Base-by-base conservation (phyloP, 176 grass and related monocot genomes). In the Musa schizocarpa region DNA sequence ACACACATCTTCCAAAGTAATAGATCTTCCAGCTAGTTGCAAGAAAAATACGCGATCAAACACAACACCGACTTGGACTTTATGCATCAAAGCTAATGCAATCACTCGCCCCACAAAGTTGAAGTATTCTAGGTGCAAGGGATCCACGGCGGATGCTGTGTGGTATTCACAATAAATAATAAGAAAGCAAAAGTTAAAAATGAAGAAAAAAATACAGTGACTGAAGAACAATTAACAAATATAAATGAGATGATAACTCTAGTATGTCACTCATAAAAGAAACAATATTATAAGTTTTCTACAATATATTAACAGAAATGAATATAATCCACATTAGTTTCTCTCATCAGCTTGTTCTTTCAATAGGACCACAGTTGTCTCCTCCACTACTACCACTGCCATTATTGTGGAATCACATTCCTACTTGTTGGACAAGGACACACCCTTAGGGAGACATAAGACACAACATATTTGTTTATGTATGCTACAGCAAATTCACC, bases 21-120 rank as follows among this genome's bases (percentile, higher is more conserved):
- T 83, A 80, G 65, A 86, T 85, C 74, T 85, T 73, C 91, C 91
- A 77, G 88, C 83, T 77, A 99, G 88, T 84, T 94, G 88, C 48
- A 86, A 89, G 81, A 92, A 95, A 55, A 99, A 82, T 68, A 86
- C 85, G 16, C 85, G 86, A 69, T 99, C 96, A 77, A 99, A 89
- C 26, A 86, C 85, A 66, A 99, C 83, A 12, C 96, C 96, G 43
- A 95, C 86, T 91, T 99, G 96, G 55, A 99, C 88, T 84, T 82
- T 88, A 85, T 99, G 96, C 96, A 99, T 99, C 78, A 99, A 87
- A 24, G 96, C 91, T 82, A 99, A 76, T 57, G 82, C 96, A 85
- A 99, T 92, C 75, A 99, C 80, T 68, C 96, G 88, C 29, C 96
- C 96, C 29, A 81, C 89, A 71, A 99, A 99, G 76, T 72, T 71